Evolutionary conservation across 129 eudicot genomes (phyloP).

Genomic region (Artemisia annua): DNA sequence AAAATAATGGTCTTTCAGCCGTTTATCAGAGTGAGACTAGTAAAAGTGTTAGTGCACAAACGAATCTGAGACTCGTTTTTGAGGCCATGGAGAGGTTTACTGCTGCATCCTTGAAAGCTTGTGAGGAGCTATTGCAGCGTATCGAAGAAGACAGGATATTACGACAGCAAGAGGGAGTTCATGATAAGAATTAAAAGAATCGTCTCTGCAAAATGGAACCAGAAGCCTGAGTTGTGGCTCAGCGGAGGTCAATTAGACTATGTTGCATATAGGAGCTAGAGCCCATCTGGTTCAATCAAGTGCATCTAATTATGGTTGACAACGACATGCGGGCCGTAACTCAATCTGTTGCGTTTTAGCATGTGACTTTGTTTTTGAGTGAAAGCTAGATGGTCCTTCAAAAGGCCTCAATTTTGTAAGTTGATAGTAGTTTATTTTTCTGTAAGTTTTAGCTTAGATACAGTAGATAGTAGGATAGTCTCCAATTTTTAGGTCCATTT

Average conservation of each 20-base stretch:
- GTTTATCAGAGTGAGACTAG: conserved; percentile 91
- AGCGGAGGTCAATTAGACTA: background rate
- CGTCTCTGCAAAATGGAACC: background rate
- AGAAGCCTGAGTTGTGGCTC: background rate
- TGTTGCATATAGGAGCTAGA: too few species aligned
- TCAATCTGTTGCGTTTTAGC: background rate
- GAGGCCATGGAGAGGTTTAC: conserved; percentile 87
- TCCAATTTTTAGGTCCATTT: conserved; percentile 21
- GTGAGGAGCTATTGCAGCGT: conserved; percentile 78
- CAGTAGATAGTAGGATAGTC: conserved; percentile 7
- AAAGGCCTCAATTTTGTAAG: conserved; percentile 37
- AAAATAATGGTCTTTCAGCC: conserved; percentile 40
- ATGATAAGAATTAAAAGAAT: conserved; percentile 11
- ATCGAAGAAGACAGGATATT: conserved; percentile 65
- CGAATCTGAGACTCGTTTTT: conserved; percentile 63
- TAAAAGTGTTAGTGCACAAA: conserved; percentile 73
- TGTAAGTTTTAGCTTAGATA: conserved; percentile 25
- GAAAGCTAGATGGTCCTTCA: conserved; percentile 17
- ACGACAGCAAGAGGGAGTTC: conserved; percentile 36
- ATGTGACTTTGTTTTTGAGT: background rate
- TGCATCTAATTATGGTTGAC: too few species aligned
- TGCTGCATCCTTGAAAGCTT: conserved; percentile 63
- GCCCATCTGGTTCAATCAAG: too few species aligned
- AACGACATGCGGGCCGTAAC: background rate
- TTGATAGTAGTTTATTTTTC: conserved; percentile 27